Evolutionary conservation across 306 rosid species (phyloP).

Genomic region (Sesbania bispinosa): DNA sequence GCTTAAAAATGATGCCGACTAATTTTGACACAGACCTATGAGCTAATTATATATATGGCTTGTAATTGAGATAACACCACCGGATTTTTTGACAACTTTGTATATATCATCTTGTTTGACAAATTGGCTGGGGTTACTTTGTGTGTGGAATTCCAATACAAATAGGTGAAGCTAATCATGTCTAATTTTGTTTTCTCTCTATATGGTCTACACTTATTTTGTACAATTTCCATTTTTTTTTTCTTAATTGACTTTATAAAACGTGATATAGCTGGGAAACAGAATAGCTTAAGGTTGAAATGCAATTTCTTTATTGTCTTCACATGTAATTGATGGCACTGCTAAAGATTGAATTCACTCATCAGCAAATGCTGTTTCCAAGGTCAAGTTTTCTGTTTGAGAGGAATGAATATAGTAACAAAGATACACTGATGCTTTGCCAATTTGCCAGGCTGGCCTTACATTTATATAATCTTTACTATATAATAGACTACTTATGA

Average conservation of each 20-base stretch:
- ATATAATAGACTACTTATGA: not conserved
- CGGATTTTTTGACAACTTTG: conserved; percentile 7
- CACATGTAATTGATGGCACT: not conserved
- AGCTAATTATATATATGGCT: not conserved
- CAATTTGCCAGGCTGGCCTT: not conserved
- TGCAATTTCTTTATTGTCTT: not conserved
- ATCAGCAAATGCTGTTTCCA: not conserved
- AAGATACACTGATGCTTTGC: not conserved
- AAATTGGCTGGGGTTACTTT: not conserved
- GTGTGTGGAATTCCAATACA: conserved; percentile 1
- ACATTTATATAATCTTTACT: not conserved
- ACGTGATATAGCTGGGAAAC: not conserved
- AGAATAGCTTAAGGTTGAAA: not conserved
- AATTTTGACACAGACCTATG: not conserved
- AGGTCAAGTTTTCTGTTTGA: not conserved
- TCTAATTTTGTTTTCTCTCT: not conserved
- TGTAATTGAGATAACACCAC: not conserved
- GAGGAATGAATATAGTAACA: not conserved
- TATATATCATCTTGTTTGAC: conserved; percentile 13
- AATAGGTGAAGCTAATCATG: conserved; percentile 9
- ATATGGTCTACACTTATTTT: not conserved
- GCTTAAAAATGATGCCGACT: not conserved
- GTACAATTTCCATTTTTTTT: not conserved
- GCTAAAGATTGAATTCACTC: not conserved
- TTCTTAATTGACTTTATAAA: not conserved